phyloP scores from a whole-genome alignment of 208 protist species.

The Crithidia expoeki region DNA sequence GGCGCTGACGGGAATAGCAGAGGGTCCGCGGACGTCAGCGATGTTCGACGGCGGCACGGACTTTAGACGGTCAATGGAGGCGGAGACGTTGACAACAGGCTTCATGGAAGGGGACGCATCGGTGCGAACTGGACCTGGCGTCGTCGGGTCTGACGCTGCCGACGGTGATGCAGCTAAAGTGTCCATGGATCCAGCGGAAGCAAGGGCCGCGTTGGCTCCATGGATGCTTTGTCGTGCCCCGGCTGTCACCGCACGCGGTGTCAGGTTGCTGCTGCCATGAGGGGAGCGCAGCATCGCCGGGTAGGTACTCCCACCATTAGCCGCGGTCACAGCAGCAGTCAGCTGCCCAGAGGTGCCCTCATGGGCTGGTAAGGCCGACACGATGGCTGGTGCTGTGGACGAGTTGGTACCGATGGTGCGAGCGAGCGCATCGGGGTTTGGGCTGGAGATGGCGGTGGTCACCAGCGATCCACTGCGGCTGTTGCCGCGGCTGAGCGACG shows the following conservation, averaged over 20 bases:
- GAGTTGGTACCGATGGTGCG: not conserved
- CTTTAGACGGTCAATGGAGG: constrained; percentile 4
- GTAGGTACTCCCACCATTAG: not conserved
- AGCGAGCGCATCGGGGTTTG: not conserved
- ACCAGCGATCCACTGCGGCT: constrained; percentile 9
- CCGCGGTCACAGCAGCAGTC: not conserved
- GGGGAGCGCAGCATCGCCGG: not conserved
- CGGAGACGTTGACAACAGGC: constrained; percentile 4
- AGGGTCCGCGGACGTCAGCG: constrained; percentile 8
- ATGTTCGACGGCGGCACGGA: constrained; percentile 9
- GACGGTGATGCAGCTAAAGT: not conserved
- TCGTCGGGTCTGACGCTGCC: not conserved
- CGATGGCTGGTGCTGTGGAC: not conserved
- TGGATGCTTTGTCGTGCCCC: not conserved
- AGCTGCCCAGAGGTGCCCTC: too few species aligned
- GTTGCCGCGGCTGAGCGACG: constrained; percentile 14
- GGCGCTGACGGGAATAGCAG: constrained; percentile 8
- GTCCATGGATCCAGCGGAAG: not conserved
- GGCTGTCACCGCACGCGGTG: constrained; percentile 1
- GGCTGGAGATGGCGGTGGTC: not conserved
- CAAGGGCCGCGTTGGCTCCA: not conserved
- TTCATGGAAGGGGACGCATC: constrained; percentile 2
- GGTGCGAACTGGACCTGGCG: not conserved
- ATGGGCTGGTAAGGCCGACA: not conserved
- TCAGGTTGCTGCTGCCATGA: not conserved